Conservation (phyloP, 176 grass and related monocot species). For the Leersia perrieri region DNA sequence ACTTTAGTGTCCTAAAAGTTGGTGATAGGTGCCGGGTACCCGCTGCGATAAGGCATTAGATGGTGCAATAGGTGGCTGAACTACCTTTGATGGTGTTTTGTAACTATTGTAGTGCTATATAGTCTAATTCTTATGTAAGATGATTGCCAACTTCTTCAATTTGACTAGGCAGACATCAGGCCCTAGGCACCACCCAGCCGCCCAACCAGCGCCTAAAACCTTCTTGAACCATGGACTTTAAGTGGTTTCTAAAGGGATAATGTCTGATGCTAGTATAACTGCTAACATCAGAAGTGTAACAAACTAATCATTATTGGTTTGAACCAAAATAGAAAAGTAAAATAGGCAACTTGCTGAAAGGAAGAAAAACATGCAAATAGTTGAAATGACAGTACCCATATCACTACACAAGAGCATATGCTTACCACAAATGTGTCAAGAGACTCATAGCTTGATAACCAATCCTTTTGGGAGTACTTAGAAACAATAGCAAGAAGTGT, state of each 20-base stretch:
- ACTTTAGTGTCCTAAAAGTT: too few relatives aligned
- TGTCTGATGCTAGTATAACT: neutral
- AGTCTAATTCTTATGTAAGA: too few relatives aligned
- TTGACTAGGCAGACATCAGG: too few relatives aligned
- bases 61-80: too few relatives aligned
- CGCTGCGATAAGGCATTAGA: too few relatives aligned
- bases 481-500: conserved; percentile 93
- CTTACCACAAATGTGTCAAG: conserved; percentile 85
- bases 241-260: neutral
- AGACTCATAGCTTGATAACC: conserved; percentile 85
- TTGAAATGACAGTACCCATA: neutral
- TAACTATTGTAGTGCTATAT: too few relatives aligned
- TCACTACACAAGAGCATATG: neutral
- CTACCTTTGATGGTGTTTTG: too few relatives aligned
- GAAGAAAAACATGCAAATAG: neutral
- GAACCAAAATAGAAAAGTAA: neutral
- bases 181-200: too few relatives aligned
- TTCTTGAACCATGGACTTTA: too few relatives aligned
- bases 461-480: conserved; percentile 97
- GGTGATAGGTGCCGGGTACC: too few relatives aligned
- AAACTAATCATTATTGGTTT: conserved; percentile 2
- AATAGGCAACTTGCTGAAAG: neutral
- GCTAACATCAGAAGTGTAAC: neutral
- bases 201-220: too few relatives aligned
- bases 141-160: too few relatives aligned